These are phyloP conservation scores for Anaeromyces robustus DNA, from an alignment of 192 early-diverging fungal species.

Conservation along the genomic window DNA sequence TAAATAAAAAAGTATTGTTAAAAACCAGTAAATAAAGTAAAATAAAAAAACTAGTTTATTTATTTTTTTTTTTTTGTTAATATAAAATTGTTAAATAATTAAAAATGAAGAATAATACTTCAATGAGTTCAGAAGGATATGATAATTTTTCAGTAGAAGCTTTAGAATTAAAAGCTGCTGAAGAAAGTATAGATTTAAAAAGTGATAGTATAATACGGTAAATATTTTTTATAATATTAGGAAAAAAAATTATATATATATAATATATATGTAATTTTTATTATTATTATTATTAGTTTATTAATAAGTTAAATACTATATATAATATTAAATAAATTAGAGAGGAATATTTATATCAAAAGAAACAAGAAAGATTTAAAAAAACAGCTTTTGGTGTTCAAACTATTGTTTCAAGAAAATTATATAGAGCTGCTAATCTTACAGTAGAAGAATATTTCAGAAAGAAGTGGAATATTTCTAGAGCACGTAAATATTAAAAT, in stretches of 20 bases:
- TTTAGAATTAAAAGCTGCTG: neutral
- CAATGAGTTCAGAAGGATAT: neutral
- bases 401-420: neutral
- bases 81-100: neutral
- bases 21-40: too few relatives aligned
- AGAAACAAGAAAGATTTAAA: neutral
- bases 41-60: neutral
- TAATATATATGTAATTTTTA: too few relatives aligned
- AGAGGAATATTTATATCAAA: neutral
- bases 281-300: too few relatives aligned
- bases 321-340: neutral
- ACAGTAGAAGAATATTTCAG: neutral
- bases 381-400: neutral
- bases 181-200: neutral
- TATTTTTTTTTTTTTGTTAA: neutral
- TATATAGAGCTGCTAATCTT: neutral
- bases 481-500: neutral
- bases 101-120: neutral
- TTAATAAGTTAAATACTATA: too few relatives aligned
- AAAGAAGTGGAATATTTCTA: neutral
- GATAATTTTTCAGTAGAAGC: neutral
- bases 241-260: too few relatives aligned
- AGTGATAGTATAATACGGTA: neutral
- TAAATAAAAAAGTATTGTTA: too few relatives aligned
- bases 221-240: neutral